Evolutionary conservation across 140 eudicot species (phyloP), one percentile per base, ranked within the genome.

Genomic region (Bidens hawaiensis): DNA sequence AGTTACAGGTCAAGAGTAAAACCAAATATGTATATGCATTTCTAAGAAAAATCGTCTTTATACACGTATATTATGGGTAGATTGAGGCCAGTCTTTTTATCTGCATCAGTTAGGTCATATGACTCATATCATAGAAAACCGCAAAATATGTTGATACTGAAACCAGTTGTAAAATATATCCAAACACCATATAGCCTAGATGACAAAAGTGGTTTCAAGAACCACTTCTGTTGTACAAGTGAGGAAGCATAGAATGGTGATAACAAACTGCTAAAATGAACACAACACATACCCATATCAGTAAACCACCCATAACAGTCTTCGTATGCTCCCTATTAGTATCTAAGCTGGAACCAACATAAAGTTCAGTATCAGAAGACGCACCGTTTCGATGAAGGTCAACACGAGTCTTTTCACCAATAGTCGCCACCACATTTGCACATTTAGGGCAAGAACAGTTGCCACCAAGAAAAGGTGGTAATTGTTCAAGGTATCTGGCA

Each of bases 381-480:
- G 72, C 21, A 42, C 4, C 1, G 24, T 23, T 22, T 15, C 23
- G 43, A 60, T 36, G 51, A 18, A 41, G 50, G 27, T 49, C 69
- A 36, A 64, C 1, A 21, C 14, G 22, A 25, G 16, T 38, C 65
- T 30, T 73, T 26, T 58, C 74, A 52, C 28, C 74, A 38, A 66
- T 49, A 9, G 43, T 38, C 6, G n/a, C 59, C 30, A 48, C 58
- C 58, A 19, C 43, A 36, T 42, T 58, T 52, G 76, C 74, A 62
- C 95, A 87, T 67, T 61, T 79, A 25, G 84, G 58, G 70, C 95
- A 87, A 21, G 68, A 67, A 71, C 95, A 87, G 5, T 64, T 63
- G 57, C 95, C 95, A 60, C 95, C 95, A 34, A 87, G 86, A 73
- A 81, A 83, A 53, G 75, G 63, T 23, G 95, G 95, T 36, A 78